Evolutionary conservation across 2,329 filamentous ascomycete genomes (phyloP).

Genomic region (Tolypocladium pustulatum): DNA sequence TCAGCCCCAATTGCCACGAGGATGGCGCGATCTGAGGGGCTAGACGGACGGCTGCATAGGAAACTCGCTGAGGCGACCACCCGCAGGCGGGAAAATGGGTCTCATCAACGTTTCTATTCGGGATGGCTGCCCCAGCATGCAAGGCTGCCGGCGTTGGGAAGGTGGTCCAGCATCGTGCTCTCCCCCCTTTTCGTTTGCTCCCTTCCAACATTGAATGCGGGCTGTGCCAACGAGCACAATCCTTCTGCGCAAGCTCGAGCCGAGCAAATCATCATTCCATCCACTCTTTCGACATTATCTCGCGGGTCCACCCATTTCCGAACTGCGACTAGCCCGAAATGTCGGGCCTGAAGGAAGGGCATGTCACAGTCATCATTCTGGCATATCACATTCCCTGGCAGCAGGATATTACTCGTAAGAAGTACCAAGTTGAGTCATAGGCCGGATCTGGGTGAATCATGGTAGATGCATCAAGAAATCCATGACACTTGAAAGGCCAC

Average conservation of each 20-base stretch:
- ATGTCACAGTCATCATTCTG: background rate
- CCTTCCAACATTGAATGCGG: background rate
- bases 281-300: background rate
- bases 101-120: background rate
- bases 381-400: background rate
- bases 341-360: background rate
- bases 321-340: background rate
- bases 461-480: background rate
- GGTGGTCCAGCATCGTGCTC: background rate
- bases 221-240: background rate
- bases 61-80: background rate
- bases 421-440: background rate
- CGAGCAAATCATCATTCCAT: background rate
- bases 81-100: background rate
- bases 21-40: slow-evolving; percentile 4
- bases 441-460: background rate
- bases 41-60: background rate
- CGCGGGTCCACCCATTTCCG: background rate
- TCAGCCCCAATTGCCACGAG: slow-evolving; percentile 4
- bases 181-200: background rate
- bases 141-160: background rate
- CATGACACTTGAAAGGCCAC: background rate
- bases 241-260: background rate
- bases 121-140: background rate
- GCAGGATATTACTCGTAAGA: background rate